Conservation (phyloP, 106 monocot species). For the Acorus gramineus region DNA sequence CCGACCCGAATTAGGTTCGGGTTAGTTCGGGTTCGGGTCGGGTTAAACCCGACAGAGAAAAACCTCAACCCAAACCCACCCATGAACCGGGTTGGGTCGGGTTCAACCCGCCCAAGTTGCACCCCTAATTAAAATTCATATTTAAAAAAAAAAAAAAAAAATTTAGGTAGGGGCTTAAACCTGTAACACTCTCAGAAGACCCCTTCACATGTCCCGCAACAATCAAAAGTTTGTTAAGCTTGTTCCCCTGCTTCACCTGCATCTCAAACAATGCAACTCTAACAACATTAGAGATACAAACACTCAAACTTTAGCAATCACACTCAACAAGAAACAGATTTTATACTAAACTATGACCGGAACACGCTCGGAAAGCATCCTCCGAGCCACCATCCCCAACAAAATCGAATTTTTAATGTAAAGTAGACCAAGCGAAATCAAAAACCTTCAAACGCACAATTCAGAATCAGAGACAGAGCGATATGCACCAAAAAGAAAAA, state of each 20-base stretch:
- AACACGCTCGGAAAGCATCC: slow-evolving; percentile 44
- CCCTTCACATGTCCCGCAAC: slow-evolving; percentile 62
- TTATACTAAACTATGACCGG: slow-evolving; percentile 72
- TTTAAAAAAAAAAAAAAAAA: too few species aligned
- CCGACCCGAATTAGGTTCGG: too few species aligned
- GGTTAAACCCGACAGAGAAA: too few species aligned
- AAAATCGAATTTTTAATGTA: slow-evolving; percentile 16
- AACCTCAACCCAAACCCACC: too few species aligned
- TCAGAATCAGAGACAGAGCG: too few species aligned
- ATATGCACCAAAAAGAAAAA: too few species aligned
- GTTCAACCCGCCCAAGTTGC: too few species aligned
- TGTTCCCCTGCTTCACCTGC: slow-evolving; percentile 66
- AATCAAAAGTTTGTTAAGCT: slow-evolving; percentile 65
- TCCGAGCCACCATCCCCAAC: slow-evolving; percentile 8
- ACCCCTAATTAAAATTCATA: too few species aligned
- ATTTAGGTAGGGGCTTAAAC: slow-evolving; percentile 10
- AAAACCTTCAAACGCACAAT: slow-evolving; percentile 40
- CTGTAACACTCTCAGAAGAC: slow-evolving; percentile 46
- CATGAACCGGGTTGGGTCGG: too few species aligned
- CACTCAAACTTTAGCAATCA: too few species aligned
- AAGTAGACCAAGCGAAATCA: slow-evolving; percentile 62
- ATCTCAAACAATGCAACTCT: background rate
- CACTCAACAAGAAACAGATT: background rate
- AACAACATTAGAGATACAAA: too few species aligned
- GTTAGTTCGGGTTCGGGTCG: too few species aligned